Evolutionary conservation across 2,329 filamentous ascomycete species (phyloP).

Genomic region (Cercospora canescens): DNA sequence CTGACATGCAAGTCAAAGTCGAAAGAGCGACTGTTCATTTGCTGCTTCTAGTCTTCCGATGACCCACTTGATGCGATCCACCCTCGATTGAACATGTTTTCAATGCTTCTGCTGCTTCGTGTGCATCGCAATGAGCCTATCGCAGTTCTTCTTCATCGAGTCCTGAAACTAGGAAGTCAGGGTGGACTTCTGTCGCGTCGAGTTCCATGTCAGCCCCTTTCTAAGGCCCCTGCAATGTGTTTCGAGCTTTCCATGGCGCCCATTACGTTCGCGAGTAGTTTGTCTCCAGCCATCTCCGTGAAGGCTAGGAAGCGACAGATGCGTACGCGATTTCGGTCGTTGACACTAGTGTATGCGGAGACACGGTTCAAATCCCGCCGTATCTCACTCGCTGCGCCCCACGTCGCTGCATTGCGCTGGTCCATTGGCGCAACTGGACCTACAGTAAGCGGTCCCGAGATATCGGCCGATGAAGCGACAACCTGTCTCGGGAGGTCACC

Average conservation of each 20-base stretch:
- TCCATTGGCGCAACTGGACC: neutral
- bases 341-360: neutral
- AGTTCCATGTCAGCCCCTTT: neutral
- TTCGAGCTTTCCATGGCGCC: neutral
- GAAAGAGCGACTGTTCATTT: neutral
- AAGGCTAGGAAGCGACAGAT: conserved; percentile 3
- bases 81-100: neutral
- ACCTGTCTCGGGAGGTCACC: neutral
- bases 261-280: conserved; percentile 6
- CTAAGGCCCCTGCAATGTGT: neutral
- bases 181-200: neutral
- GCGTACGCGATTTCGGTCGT: neutral
- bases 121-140: neutral
- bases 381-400: neutral
- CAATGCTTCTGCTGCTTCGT: neutral
- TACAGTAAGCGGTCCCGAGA: neutral
- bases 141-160: neutral
- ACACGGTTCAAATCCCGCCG: neutral
- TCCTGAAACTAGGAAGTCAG: neutral
- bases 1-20: neutral
- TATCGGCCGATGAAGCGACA: neutral
- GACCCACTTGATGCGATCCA: neutral
- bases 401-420: neutral
- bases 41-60: neutral
- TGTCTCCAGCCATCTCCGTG: neutral